These are phyloP conservation scores for Xylariaceae sp. DNA, from an alignment of 2,329 filamentous ascomycete species.

Conservation along the genomic window DNA sequence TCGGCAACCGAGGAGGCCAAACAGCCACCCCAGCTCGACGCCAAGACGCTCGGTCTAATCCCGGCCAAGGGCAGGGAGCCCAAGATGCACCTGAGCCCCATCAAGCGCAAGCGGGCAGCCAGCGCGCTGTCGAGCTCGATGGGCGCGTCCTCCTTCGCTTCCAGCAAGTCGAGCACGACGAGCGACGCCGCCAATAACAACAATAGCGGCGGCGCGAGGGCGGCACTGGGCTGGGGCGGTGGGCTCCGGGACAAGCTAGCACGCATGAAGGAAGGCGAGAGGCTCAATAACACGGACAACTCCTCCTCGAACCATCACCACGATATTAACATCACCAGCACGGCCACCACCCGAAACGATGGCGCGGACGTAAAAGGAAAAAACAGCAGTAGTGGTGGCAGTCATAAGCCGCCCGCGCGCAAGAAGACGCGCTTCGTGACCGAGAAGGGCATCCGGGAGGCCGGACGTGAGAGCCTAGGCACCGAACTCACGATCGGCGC, in stretches of 20 bases:
- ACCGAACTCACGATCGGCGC: slow-evolving; percentile 44
- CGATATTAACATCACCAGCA: neutral
- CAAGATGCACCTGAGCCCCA: slow-evolving; percentile 58
- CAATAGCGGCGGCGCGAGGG: neutral
- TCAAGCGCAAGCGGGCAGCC: slow-evolving; percentile 64
- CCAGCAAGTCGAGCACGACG: slow-evolving; percentile 4
- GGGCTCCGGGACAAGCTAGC: slow-evolving; percentile 58
- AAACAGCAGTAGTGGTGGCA: slow-evolving; percentile 31
- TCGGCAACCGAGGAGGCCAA: slow-evolving; percentile 37
- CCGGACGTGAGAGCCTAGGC: slow-evolving; percentile 73
- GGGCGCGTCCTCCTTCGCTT: slow-evolving; percentile 13
- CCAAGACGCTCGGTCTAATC: slow-evolving; percentile 48
- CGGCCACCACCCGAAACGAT: neutral
- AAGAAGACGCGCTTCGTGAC: slow-evolving; percentile 83
- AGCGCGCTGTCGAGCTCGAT: slow-evolving; percentile 44
- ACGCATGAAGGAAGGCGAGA: slow-evolving; percentile 65
- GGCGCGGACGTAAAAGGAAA: slow-evolving; percentile 17
- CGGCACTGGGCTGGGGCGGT: slow-evolving; percentile 59
- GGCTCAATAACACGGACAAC: slow-evolving; percentile 36
- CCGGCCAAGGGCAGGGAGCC: slow-evolving; percentile 42
- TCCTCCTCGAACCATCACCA: neutral
- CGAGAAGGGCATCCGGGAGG: slow-evolving; percentile 75
- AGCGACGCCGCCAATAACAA: neutral
- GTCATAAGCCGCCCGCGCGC: slow-evolving; percentile 52
- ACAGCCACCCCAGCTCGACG: slow-evolving; percentile 44